Base-by-base conservation (phyloP, 768 basidiomycete species). In the Kwoniella mangroviensis region DNA sequence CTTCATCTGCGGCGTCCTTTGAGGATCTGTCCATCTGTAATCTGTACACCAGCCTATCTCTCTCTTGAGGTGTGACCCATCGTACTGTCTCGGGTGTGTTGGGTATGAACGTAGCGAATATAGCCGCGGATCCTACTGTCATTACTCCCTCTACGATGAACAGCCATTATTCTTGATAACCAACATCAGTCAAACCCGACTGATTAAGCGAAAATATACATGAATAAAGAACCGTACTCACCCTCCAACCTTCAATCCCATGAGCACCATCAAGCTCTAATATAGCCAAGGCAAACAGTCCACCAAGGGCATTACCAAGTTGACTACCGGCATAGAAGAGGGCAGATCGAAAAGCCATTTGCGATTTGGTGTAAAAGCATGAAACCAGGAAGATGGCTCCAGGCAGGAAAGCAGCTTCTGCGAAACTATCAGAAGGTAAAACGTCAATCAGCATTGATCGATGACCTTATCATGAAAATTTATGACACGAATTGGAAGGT, bases 1-100 rank as follows among this genome's bases (percentile, higher is more conserved):
- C 65, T 65, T 75, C 70, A 42, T 69, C 71, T 5, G 77, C 73
- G 45, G 72, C 63, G 60, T 81, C 81, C 64, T 78, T 76, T 52
- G 74, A 67, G 1, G 70, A 72, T 52, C 76, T 70, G 49, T 81
- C 80, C 42, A 73, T 58, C 42, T 81, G 70, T 24, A 83, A 73
- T 15, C 73, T 64, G 69, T 77, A 75, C 3, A 67, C 61, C 2
- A 81, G 73, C 45, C 68, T 70, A 24, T 77, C 75, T 51, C 65
- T 72, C 72, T 81, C 74, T 13, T 67, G 63, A 24, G 62, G 66
- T 21, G 67, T 76, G 43, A 96, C 84, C 28, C 90, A 88, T 4
- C 91, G 90, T 76, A 93, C 91, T 52, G 94, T 88, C 56, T 87
- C 82, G 1, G 94, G 93, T 78, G 93, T 92, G 83, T 94, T 86